Percentiles rank a stretch among this genome's conserved stretches.
Evolutionary conservation across 2,329 filamentous ascomycete species (phyloP).

Genomic region (Claviceps capensis): DNA sequence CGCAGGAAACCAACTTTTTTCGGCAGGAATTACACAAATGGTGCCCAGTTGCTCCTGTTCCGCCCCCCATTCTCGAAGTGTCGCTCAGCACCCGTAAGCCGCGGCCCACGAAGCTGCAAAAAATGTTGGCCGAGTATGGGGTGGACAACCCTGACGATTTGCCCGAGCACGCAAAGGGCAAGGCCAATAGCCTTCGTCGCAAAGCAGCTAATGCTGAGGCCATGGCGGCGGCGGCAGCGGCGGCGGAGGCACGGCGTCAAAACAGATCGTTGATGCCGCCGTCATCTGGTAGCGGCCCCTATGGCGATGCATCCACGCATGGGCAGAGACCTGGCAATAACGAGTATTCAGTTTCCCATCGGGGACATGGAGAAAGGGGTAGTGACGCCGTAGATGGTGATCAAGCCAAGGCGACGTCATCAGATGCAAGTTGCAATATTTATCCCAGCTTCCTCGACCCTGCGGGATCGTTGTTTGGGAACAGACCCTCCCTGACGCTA

Average conservation of each 20-base stretch:
- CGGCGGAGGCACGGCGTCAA: slow-evolving; percentile 12
- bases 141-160: slow-evolving; percentile 85
- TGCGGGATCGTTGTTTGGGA: slow-evolving; percentile 28
- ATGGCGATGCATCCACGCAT: slow-evolving; percentile 15
- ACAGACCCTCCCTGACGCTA: slow-evolving; percentile 27
- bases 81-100: slow-evolving; percentile 92
- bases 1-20: slow-evolving; percentile 95
- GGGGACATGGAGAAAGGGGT: neutral
- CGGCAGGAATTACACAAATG: slow-evolving; percentile 90
- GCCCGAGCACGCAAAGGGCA: slow-evolving; percentile 68
- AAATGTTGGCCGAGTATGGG: slow-evolving; percentile 77
- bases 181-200: slow-evolving; percentile 58
- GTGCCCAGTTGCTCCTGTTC: slow-evolving; percentile 74
- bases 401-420: slow-evolving; percentile 20
- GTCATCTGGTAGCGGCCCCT: slow-evolving; percentile 9
- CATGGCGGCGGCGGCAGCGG: slow-evolving; percentile 31
- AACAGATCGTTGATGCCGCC: slow-evolving; percentile 11
- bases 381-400: slow-evolving; percentile 7
- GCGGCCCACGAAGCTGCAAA: slow-evolving; percentile 90
- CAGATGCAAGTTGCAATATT: slow-evolving; percentile 26
- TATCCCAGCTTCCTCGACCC: slow-evolving; percentile 30
- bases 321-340: slow-evolving; percentile 6
- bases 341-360: slow-evolving; percentile 7
- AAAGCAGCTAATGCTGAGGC: slow-evolving; percentile 51
- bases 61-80: slow-evolving; percentile 73